Percentiles rank a stretch among this genome's conserved stretches.
These are phyloP conservation scores for Diaporthe aspalathi DNA, from an alignment of 2,329 filamentous ascomycete genomes.

Conservation along the genomic window DNA sequence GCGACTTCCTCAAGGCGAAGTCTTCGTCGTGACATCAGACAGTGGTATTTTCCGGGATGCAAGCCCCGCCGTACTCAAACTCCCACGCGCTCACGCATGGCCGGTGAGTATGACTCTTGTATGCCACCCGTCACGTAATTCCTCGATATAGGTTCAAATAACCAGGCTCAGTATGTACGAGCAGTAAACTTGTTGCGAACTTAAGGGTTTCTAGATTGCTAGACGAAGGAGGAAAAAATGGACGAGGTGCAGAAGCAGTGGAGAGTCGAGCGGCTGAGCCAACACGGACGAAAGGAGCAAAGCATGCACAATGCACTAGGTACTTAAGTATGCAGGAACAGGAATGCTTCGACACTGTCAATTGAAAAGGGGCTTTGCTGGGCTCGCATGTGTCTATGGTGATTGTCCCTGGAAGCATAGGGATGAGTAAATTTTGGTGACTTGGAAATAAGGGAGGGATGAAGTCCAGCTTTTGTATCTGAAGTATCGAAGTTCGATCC, in stretches of 20 bases:
- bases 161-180: background rate
- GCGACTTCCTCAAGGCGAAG: background rate
- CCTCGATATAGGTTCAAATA: background rate
- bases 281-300: too few species aligned
- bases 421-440: background rate
- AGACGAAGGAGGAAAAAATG: background rate
- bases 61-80: background rate
- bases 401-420: background rate
- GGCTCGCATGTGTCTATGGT: background rate
- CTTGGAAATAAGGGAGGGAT: background rate
- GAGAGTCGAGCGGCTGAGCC: background rate
- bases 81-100: too few species aligned
- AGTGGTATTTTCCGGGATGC: background rate
- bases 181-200: too few species aligned
- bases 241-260: too few species aligned
- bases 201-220: background rate
- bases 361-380: background rate
- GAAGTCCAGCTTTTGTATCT: background rate
- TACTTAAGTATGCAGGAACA: too few species aligned
- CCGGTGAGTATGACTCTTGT: background rate
- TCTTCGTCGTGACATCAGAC: background rate
- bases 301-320: too few species aligned
- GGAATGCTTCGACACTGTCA: background rate
- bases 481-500: background rate
- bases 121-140: background rate